Base-by-base conservation (phyloP, 257 asterid species). In the Scutellaria minor region DNA sequence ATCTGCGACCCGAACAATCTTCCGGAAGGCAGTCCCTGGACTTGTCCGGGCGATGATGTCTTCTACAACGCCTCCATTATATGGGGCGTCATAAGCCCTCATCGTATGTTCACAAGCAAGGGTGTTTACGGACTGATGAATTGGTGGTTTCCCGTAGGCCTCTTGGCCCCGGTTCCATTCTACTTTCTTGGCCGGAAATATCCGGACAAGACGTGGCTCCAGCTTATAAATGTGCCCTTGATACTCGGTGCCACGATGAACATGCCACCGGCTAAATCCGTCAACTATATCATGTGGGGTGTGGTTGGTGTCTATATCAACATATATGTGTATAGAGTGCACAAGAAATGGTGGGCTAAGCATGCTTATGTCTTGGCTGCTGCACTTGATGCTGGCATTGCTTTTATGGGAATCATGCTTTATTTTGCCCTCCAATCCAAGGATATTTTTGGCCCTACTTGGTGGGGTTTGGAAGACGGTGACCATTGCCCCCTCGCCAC, bases 71-170 rank as follows among this genome's bases (percentile, higher is more conserved):
- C 98, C 6, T 88, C 98, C 14, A 87, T 92, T 75, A 86, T 92
- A 64, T 92, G 98, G 98, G 98, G 98, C 2, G 83, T 92, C 18
- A 83, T 90, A 1, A 96, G 98, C 8, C 98, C 98, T 0, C 78
- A 75, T 0, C 73, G 89, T 2, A 87, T 90, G 80, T 92, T 92
- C 65, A 85, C 90, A 1, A 7, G 72, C 61, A 57, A 70, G 22
- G 98, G 97, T 0, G 81, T 88, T 18, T 92, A 92, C 62, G 81
- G 85, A 0, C 54, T 67, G 44, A 54, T 88, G 13, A 89, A 88
- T 54, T 88, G 95, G 95, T 77, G 85, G 82, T 92, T 92, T 86
- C 69, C 87, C 5, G 47, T 59, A 12, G 98, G 98, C 9, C 85
- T 81, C 4, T 1, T 90, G n/a, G 80, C 84, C 27, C 98, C 98